phyloP scores from a whole-genome alignment of 164 flowering plant genomes.

The Vitis cinerea region DNA sequence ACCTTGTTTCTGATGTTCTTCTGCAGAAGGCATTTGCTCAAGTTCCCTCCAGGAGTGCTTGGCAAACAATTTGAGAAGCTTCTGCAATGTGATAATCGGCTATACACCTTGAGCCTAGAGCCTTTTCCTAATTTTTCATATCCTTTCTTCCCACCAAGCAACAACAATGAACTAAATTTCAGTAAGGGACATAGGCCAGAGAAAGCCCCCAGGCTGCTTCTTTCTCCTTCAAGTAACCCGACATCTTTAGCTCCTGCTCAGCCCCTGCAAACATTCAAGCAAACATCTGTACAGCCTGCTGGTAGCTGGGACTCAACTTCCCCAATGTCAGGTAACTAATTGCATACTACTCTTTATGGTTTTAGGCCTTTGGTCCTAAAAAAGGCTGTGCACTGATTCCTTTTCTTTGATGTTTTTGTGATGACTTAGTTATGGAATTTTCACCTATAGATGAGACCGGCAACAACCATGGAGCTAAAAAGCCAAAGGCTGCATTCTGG shows the following conservation, averaged over 20 bases:
- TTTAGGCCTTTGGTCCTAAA: no score
- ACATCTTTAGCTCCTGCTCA: neutral
- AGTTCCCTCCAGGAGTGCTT: slow-evolving; percentile 42
- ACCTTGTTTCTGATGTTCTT: neutral
- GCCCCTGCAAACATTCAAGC: neutral
- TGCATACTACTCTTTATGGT: neutral
- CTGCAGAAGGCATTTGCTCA: slow-evolving; percentile 43
- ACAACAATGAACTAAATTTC: neutral
- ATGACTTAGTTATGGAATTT: neutral
- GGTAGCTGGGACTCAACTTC: neutral
- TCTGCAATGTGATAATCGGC: slow-evolving; percentile 27
- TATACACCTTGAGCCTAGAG: slow-evolving; percentile 26
- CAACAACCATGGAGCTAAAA: neutral
- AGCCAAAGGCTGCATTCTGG: neutral
- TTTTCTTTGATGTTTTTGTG: neutral
- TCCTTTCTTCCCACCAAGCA: slow-evolving; percentile 28
- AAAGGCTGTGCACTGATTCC: neutral
- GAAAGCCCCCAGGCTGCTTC: neutral
- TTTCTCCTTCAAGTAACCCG: neutral
- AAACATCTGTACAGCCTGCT: neutral
- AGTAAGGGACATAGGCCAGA: neutral
- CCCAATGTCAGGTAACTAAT: neutral
- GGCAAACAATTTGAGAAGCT: slow-evolving; percentile 44
- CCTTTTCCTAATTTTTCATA: slow-evolving; percentile 27
- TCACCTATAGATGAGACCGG: neutral